Percentiles rank a stretch among this genome's conserved stretches.
Conservation (phyloP, 257 asterid genomes). For the Agastache rugosa region DNA sequence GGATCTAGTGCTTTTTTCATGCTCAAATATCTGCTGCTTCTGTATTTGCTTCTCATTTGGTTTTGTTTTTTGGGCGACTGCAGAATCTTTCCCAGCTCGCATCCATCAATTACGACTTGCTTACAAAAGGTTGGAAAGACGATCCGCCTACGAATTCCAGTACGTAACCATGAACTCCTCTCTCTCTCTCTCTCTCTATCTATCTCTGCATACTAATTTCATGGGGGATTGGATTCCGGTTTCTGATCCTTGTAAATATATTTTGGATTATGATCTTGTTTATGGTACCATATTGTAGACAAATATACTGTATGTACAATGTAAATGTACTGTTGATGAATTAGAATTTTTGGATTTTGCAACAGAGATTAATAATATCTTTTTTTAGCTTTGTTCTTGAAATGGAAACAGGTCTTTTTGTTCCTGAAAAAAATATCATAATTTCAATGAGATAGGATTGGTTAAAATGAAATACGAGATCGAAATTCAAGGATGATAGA, state of each 20-base stretch:
- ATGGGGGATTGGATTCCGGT: conserved; percentile 22
- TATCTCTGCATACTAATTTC: conserved; percentile 17
- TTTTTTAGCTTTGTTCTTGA: background rate
- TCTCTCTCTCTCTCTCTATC: background rate
- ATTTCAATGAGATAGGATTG: no score
- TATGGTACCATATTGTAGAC: background rate
- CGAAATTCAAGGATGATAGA: no score
- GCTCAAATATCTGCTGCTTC: conserved; percentile 1
- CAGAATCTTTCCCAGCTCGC: conserved; percentile 98
- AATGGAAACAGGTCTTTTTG: background rate
- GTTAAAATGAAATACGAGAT: no score
- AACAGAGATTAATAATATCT: background rate
- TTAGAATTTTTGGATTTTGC: conserved; percentile 32
- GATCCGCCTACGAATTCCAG: conserved; percentile 65
- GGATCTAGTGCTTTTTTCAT: background rate
- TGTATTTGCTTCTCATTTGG: conserved; percentile 28
- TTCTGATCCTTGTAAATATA: conserved; percentile 55
- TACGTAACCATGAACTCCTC: conserved; percentile 36
- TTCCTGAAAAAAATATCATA: no score
- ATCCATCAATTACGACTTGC: conserved; percentile 92
- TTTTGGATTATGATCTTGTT: conserved; percentile 30
- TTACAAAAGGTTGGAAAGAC: conserved; percentile 84
- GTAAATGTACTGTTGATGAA: conserved; percentile 30
- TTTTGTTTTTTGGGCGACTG: conserved; percentile 12
- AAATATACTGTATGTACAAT: conserved; percentile 29